Evolutionary conservation across 768 basidiomycete species (phyloP).

Genomic region (Mycena galericulata): DNA sequence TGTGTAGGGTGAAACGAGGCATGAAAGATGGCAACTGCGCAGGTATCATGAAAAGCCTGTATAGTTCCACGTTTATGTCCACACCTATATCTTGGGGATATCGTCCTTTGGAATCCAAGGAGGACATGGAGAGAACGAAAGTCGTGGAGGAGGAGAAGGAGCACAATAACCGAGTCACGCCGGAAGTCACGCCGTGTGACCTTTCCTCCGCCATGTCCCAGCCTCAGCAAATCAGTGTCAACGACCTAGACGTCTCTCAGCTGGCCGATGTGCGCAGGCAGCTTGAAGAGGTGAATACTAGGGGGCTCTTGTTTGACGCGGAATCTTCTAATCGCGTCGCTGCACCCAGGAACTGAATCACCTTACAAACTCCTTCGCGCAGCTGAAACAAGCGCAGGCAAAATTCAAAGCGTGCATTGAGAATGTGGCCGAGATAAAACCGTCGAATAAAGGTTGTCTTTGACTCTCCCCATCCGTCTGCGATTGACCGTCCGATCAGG

Average conservation of each 20-base stretch:
- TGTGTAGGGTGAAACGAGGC: conserved; percentile 87
- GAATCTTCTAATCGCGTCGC: conserved; percentile 13
- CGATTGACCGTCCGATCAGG: conserved; percentile 55
- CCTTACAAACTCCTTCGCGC: conserved; percentile 90
- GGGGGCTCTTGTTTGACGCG: not conserved
- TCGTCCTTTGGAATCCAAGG: conserved; percentile 35
- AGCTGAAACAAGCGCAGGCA: conserved; percentile 92
- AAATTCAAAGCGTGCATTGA: conserved; percentile 92
- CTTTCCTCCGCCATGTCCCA: conserved; percentile 50
- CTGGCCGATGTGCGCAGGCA: conserved; percentile 91
- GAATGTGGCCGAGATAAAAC: conserved; percentile 80
- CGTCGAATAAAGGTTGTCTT: conserved; percentile 68
- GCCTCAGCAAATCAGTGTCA: conserved; percentile 80
- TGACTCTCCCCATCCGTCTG: not conserved
- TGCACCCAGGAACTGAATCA: conserved; percentile 86
- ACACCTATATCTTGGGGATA: conserved; percentile 67
- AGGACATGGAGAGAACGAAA: conserved; percentile 20
- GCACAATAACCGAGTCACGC: conserved; percentile 20
- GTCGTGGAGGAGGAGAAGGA: conserved; percentile 18
- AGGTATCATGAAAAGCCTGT: not conserved
- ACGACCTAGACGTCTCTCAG: conserved; percentile 88
- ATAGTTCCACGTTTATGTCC: conserved; percentile 17
- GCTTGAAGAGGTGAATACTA: conserved; percentile 81
- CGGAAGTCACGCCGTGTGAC: conserved; percentile 7
- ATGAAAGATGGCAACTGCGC: conserved; percentile 84